These are phyloP conservation scores for Adansonia madagascariensis DNA, from an alignment of 441 rosid species.

Conservation along the genomic window DNA sequence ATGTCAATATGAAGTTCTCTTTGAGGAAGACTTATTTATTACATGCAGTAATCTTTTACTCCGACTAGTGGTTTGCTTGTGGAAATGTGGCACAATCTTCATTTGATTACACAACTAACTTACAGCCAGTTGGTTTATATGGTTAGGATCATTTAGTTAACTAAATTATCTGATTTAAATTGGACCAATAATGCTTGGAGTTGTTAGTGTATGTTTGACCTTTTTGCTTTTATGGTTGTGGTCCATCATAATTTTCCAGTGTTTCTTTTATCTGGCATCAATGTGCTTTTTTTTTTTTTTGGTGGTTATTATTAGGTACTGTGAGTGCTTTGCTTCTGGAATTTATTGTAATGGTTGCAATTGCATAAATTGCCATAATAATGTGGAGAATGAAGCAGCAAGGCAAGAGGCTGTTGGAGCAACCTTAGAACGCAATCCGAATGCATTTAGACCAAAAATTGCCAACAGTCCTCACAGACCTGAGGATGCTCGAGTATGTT, in stretches of 20 bases:
- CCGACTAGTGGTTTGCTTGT: neutral
- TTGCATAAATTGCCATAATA: conserved; percentile 85
- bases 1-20: neutral
- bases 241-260: neutral
- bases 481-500: conserved; percentile 58
- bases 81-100: conserved; percentile 10
- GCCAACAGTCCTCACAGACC: conserved; percentile 79
- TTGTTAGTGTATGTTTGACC: conserved; percentile 10
- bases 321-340: conserved; percentile 96
- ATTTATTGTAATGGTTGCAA: conserved; percentile 92
- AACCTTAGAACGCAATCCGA: conserved; percentile 84
- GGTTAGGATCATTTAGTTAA: conserved; percentile 1
- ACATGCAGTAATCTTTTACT: neutral
- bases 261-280: neutral
- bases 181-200: neutral
- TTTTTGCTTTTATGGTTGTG: conserved; percentile 3
- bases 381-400: conserved; percentile 73
- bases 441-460: conserved; percentile 94
- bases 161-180: neutral
- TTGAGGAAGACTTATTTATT: neutral
- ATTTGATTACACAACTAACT: conserved; percentile 14
- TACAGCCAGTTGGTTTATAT: neutral
- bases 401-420: conserved; percentile 75
- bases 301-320: conserved; percentile 54
- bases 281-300: neutral